phyloP scores from a whole-genome alignment of 2,329 filamentous ascomycete species.

The Exophiala sideris region DNA sequence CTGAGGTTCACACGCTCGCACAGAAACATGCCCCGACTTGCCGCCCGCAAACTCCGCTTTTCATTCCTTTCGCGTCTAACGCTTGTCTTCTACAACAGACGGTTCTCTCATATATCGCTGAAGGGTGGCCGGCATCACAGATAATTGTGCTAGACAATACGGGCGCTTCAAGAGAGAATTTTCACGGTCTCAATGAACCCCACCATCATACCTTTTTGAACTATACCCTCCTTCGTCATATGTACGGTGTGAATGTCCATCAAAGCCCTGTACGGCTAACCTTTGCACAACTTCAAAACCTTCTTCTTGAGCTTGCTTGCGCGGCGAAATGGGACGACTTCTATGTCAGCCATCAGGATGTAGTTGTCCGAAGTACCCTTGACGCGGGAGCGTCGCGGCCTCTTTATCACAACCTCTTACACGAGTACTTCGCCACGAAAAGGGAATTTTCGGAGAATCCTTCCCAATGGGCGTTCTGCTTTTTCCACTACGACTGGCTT shows the following conservation, averaged over 20 bases:
- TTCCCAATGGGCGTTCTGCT: conserved; percentile 50
- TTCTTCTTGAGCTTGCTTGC: conserved; percentile 48
- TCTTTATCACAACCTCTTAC: conserved; percentile 32
- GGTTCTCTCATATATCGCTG: conserved; percentile 56
- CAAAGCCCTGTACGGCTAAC: conserved; percentile 51
- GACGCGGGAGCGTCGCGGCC: conserved; percentile 30
- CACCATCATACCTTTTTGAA: conserved; percentile 59
- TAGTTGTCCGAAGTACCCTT: conserved; percentile 47
- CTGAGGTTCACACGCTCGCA: no score
- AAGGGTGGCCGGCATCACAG: conserved; percentile 56
- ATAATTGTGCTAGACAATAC: conserved; percentile 61
- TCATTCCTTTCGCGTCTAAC: conserved; percentile 59
- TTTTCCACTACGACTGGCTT: conserved; percentile 59
- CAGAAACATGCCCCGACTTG: no score
- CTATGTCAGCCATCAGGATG: conserved; percentile 59
- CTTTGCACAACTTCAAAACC: conserved; percentile 58
- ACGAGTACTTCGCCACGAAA: conserved; percentile 10
- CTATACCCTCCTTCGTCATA: conserved; percentile 45
- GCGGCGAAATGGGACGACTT: conserved; percentile 47
- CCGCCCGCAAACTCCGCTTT: conserved; percentile 44
- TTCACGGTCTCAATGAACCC: conserved; percentile 45
- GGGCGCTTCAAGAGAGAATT: conserved; percentile 54
- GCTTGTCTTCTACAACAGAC: conserved; percentile 56
- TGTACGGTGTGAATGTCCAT: conserved; percentile 53
- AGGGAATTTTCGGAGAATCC: not conserved